Evolutionary conservation across 2,329 filamentous ascomycete species (phyloP).

Genomic region (Furcasterigmium furcatum): DNA sequence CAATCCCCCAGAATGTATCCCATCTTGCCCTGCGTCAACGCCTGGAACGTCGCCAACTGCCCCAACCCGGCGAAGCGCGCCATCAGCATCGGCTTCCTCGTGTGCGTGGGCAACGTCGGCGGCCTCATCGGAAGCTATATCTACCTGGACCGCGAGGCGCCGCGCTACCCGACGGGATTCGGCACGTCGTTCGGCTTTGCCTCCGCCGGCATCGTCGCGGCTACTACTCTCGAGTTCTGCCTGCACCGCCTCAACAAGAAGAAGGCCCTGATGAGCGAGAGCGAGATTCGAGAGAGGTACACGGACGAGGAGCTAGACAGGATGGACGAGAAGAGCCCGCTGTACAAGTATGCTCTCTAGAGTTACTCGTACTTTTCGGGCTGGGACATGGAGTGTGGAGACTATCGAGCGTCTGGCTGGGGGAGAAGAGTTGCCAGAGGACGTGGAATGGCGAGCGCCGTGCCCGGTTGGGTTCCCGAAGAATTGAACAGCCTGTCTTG

Average conservation of each 20-base stretch:
- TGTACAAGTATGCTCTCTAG: constrained; percentile 14
- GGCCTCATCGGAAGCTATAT: constrained; percentile 36
- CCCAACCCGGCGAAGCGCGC: constrained; percentile 33
- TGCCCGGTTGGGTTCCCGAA: too few relatives aligned
- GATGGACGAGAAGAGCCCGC: constrained; percentile 15
- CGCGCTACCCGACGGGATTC: constrained; percentile 28
- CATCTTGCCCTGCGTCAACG: constrained; percentile 58
- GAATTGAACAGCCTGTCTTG: too few relatives aligned
- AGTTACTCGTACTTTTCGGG: too few relatives aligned
- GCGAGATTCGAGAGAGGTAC: constrained; percentile 15
- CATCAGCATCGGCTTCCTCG: constrained; percentile 33
- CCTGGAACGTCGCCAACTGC: constrained; percentile 67
- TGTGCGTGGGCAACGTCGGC: constrained; percentile 33
- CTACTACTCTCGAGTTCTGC: constrained; percentile 22
- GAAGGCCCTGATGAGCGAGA: constrained; percentile 18
- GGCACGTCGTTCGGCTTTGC: constrained; percentile 26
- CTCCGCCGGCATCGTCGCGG: constrained; percentile 19
- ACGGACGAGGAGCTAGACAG: constrained; percentile 12
- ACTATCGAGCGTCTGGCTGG: too few relatives aligned
- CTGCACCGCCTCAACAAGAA: constrained; percentile 20
- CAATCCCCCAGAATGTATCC: constrained; percentile 54
- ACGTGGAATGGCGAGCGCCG: too few relatives aligned
- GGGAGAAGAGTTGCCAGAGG: too few relatives aligned
- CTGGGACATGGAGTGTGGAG: too few relatives aligned
- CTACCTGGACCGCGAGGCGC: constrained; percentile 28